Base-by-base conservation (phyloP, 2,329 filamentous ascomycete genomes). In the Emmonsiellopsis sp. region DNA sequence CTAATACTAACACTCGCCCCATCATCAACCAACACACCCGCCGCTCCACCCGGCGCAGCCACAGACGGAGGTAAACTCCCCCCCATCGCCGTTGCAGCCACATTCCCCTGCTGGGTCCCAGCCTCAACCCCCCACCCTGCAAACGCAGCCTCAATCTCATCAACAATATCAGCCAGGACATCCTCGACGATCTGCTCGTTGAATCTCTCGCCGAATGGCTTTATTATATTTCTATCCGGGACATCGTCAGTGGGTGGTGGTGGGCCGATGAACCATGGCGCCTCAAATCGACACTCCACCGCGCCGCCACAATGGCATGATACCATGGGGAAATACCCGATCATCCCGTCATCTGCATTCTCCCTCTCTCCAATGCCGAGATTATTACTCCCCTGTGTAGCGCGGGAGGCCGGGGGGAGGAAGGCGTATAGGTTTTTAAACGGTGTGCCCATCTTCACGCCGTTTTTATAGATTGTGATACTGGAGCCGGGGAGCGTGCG, bases 171-270 rank as follows among this genome's bases (percentile, higher is more conserved):
- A 67, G 90, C 95, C 32, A 95, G 80, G 26, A 96, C 78, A 64
- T 98, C 93, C 72, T 98, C 93, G 11, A 86, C 90, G 57, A 98
- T 91, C 73, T 97, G 92, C 67, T 98, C 91, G 55, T 84, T 82
- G 70, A 90, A 97, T 34, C 93, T 82, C 57, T 94, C 87, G 7
- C 82, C 80, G 20, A 95, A 75, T 16, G 60, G 58, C 51, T 59
- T 57, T 30, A 60, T 57, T 30, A 60, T 57, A 31, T 5, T 26
- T 30, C 13, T 10, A 16, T 38, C 26, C 0, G 37, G 20, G 7
- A 11, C 30, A 11, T n/a, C 34, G 2, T 32, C 38, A 73, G 48
- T 78, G 75, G 5, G 61, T 60, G 55, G 6, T 2, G 82, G 78
- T 0, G 91, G 91, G 13, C 90, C 89, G 65, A 78, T 87, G 90